Base-by-base conservation (phyloP, 2,329 filamentous ascomycete genomes). In the Colletotrichum sp. region DNA sequence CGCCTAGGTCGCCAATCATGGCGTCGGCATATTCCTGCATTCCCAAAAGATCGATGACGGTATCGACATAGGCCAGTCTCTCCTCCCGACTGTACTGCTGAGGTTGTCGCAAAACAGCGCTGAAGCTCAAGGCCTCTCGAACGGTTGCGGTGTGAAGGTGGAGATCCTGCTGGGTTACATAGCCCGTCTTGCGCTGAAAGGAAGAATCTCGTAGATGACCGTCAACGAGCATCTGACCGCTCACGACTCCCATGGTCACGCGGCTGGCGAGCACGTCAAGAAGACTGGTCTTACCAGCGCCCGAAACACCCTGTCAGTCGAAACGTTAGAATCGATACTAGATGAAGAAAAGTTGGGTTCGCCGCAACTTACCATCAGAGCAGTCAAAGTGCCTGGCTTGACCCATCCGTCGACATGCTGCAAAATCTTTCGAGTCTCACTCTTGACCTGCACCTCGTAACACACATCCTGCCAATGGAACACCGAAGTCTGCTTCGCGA, bases 331-430 rank as follows among this genome's bases (percentile, higher is more conserved):
- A 28, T 28, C 1, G 28, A 28, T 28, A 8, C 28, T 28, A 1
- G 1, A 28, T 1, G 28, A 28, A 28, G 2, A 28, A 28, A 28
- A 28, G 26, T 2, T 28, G 26, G 92, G 79, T 92, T 92, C 65
- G 89, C 4, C 65, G 89, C 4, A 91, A 84, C 92, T 48, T 16
- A 77, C 90, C 92, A 93, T 93, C 2, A 93, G 86, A 26, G 92
- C 92, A 28, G 92, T 94, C 65, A 93, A 83, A 48, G 92, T 93
- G 71, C 92, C 92, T 13, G 92, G 92, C 82, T 93, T 93, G 76
- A 94, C 92, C 91, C 92, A 94, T 21, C 92, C 92, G 79, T 93
- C 90, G 12, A 94, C 91, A 71, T 93, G 87, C 74, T 94, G 90
- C 57, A 94, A 83, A 79, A 95, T 91, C 52, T 91, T 88, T 24